Base-by-base conservation (phyloP, 1,284 basidiomycete genomes). In the Psilocybe mexicana region DNA sequence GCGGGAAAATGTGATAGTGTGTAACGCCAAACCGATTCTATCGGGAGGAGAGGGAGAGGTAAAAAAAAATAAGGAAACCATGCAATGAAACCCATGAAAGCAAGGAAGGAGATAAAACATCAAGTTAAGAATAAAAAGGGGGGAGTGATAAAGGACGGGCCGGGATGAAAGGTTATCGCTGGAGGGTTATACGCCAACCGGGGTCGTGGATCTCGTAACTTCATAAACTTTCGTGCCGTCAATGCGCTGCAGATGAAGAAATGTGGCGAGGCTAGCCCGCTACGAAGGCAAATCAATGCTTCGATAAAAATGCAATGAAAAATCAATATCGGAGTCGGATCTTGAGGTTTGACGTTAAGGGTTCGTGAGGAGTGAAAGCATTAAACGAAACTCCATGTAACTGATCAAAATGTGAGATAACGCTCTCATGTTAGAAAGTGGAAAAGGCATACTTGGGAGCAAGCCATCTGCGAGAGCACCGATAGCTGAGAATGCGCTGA, bases 401-500 rank as follows among this genome's bases (percentile, higher is more conserved):
- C 63, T 64, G 8, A 8, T 8, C 5, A 54, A 43, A 47, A 26
- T 24, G 35, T 50, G 43, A 36, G 12, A 0, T 52, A 33, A 52
- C 52, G n/a, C 33, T 47, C n/a, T 24, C 49, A 24, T 26, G 79
- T 61, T 72, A 56, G 66, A 75, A 82, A 23, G 54, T 85, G 84
- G 88, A 2, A 58, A 61, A 68, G 87, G 81, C 84, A 63, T 72
- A 87, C 87, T 89, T 57, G 74, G 67, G 59, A 94, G 77, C 64
- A 77, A 71, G 57, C 93, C 93, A 38, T 82, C 74, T 6, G 68
- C 71, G 54, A 80, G 70, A 55, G 71, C 65, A 36, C 83, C 87
- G 56, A 96, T 82, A 14, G 70, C 65, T 45, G 77, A 57, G 82
- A 97, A 97, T 26, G 92, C 87, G 51, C 69, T 85, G n/a, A 70